Conservation (phyloP, 176 grass and related monocot species). For the Tillandsia leiboldiana region DNA sequence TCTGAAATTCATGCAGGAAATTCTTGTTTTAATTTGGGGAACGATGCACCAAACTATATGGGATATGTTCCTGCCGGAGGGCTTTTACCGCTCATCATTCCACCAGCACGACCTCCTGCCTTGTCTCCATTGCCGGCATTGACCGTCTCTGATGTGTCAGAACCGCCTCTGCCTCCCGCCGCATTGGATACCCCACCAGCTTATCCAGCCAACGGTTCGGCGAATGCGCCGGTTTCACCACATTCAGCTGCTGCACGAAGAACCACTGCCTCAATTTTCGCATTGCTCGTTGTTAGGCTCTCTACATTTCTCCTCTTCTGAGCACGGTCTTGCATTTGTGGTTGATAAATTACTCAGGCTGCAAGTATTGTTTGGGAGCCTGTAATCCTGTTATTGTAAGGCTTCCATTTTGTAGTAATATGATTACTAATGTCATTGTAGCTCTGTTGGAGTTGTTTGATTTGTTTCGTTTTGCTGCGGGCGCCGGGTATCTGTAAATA, state of each 20-base stretch:
- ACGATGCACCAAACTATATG: constrained; percentile 39
- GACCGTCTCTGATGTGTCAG: constrained; percentile 18
- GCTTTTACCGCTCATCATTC: constrained; percentile 8
- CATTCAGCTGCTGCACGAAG: constrained; percentile 20
- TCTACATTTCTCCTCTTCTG: constrained; percentile 18
- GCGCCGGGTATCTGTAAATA: too few species aligned
- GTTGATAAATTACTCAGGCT: too few species aligned
- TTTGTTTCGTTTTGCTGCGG: too few species aligned
- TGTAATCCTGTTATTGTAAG: too few species aligned
- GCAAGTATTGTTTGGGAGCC: too few species aligned
- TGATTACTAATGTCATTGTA: too few species aligned
- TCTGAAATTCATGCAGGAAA: constrained; percentile 33
- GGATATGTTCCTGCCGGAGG: not conserved
- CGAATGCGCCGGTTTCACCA: not conserved
- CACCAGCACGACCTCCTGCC: constrained; percentile 21
- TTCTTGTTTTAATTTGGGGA: constrained; percentile 32
- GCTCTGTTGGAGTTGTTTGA: too few species aligned
- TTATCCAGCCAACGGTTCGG: not conserved
- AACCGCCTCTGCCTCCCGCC: constrained; percentile 38
- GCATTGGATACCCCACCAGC: not conserved
- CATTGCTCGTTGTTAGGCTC: constrained; percentile 17
- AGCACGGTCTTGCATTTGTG: not conserved
- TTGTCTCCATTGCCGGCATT: constrained; percentile 32
- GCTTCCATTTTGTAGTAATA: too few species aligned
- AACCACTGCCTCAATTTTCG: not conserved